Base-by-base conservation (phyloP, 257 asterid genomes). In the Knoxia roxburghii region DNA sequence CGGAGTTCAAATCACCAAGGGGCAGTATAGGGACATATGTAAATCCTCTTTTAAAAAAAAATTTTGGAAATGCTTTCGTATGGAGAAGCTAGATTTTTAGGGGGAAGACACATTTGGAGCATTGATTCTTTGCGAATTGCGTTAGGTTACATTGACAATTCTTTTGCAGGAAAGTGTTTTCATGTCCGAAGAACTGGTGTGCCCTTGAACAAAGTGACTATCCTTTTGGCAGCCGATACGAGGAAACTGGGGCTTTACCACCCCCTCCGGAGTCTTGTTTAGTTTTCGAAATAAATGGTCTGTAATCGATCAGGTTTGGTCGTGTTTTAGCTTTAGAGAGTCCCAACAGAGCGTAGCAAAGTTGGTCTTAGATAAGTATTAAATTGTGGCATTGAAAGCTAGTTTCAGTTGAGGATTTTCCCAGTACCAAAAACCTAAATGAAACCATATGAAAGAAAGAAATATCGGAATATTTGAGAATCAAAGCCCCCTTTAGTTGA, bases 221-320 rank as follows among this genome's bases (percentile, higher is more conserved):
- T 12, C 54, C 24, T 43, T 24, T 63, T 43, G 68, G 46, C 26
- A 9, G 32, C 37, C 37, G 32, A 20, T 23, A 21, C 61, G 10
- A 65, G 58, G 70, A 49, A 49, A 29, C 6, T 35, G 23, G 27
- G 57, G 59, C 27, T 49, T 30, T n/a, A 6, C 43, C 64, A 17
- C 4, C 64, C 53, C 24, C n/a, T 59, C 58, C 26, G 29, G 15
- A 20, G 29, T 30, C 56, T 48, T 11, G 46, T 30, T 32, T 23
- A 50, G 70, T n/a, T 32, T 37, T 37, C 14, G 46, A 26, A 62
- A 43, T 63, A 60, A 60, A 60, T 35, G 9, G 37, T 49, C 49
- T 35, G 65, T n/a, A 20, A 4, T 33, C 7, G 23, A 37, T 43
- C 65, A 60, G 65, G 65, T 37, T 60, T 60, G 65, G 41, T 6